phyloP scores from a whole-genome alignment of 495 filamentous ascomycete genomes.

The Amphirosellinia nigrospora region DNA sequence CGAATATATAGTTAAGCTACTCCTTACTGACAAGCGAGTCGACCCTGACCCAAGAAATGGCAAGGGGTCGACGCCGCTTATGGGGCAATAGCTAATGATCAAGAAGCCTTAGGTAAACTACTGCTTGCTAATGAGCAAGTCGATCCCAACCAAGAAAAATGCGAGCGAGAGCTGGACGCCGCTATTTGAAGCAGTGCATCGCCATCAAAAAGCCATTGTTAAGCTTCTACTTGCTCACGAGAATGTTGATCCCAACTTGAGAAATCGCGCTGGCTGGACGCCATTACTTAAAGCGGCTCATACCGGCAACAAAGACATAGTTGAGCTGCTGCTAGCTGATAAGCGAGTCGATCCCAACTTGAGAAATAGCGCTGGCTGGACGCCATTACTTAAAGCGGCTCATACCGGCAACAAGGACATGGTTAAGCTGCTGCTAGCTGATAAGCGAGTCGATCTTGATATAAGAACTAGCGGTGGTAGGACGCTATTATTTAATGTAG shows the following conservation, averaged over 20 bases:
- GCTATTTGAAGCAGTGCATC: conserved; percentile 13
- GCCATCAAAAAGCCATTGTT: conserved; percentile 11
- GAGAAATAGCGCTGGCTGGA: conserved; percentile 38
- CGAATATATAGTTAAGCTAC: not conserved
- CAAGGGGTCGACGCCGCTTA: conserved; percentile 6
- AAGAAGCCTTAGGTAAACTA: not conserved
- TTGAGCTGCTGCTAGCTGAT: conserved; percentile 27
- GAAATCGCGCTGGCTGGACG: conserved; percentile 40
- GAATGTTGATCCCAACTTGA: conserved; percentile 31
- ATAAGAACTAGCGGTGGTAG: conserved; percentile 35
- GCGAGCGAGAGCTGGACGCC: conserved; percentile 28
- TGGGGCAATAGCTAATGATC: not conserved
- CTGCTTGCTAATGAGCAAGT: not conserved
- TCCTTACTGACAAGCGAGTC: not conserved
- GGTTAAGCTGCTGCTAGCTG: conserved; percentile 26
- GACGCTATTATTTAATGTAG: conserved; percentile 42
- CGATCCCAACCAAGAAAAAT: not conserved
- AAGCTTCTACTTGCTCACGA: conserved; percentile 25
- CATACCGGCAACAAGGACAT: conserved; percentile 28
- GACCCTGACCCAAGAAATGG: not conserved
- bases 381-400: conserved; percentile 45
- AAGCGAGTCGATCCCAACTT: conserved; percentile 30
- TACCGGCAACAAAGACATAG: not conserved
- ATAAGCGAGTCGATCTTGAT: conserved; percentile 27
- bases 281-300: conserved; percentile 39